Conservation (phyloP, 2,329 filamentous ascomycete genomes). For the Elsinoe perseae region DNA sequence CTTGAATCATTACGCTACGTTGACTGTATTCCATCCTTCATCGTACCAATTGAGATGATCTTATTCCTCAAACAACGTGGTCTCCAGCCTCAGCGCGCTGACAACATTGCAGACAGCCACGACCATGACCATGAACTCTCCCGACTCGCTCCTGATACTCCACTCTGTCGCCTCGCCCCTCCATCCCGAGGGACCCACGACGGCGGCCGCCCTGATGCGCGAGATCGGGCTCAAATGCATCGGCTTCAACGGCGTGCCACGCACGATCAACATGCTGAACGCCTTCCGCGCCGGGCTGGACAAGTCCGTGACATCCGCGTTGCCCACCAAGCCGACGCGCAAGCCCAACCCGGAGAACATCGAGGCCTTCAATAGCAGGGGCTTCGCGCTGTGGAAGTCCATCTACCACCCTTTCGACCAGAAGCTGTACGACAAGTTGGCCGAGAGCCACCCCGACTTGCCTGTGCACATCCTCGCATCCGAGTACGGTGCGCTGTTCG, state of each 20-base stretch:
- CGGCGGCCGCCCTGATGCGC: conserved; percentile 62
- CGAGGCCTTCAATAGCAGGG: conserved; percentile 48
- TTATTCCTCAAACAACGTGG: neutral
- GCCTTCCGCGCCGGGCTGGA: conserved; percentile 61
- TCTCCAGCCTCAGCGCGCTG: neutral
- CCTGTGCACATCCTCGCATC: conserved; percentile 69
- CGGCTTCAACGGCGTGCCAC: conserved; percentile 70
- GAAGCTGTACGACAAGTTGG: conserved; percentile 65
- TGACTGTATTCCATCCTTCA: neutral
- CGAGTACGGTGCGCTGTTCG: conserved; percentile 67
- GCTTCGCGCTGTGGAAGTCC: conserved; percentile 62
- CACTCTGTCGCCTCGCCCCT: conserved; percentile 40
- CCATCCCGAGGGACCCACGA: conserved; percentile 32
- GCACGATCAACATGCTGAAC: conserved; percentile 74
- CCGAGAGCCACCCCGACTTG: conserved; percentile 68
- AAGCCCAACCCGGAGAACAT: conserved; percentile 40
- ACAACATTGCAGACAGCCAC: conserved; percentile 55
- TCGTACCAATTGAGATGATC: neutral
- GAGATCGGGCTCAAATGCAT: conserved; percentile 71
- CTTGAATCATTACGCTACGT: neutral
- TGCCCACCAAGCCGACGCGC: conserved; percentile 53
- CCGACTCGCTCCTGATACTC: conserved; percentile 61
- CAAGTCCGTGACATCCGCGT: conserved; percentile 42
- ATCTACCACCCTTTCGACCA: conserved; percentile 68
- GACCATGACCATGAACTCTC: conserved; percentile 80